Conservation (phyloP, 495 filamentous ascomycete genomes). For the Aspergillus nanangensis region DNA sequence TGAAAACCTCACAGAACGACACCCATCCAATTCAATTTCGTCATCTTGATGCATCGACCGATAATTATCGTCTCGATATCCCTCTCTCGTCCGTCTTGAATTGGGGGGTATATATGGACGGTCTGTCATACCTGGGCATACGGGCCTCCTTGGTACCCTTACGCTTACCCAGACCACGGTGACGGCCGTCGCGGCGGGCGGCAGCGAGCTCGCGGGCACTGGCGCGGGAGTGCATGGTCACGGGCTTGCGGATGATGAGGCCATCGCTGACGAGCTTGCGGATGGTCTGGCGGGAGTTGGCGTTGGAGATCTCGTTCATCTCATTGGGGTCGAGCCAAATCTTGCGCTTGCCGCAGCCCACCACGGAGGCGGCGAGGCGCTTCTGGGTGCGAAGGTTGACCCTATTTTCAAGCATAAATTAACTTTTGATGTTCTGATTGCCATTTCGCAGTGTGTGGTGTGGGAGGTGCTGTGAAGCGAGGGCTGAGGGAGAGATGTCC, state of each 20-base stretch:
- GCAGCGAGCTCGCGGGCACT: constrained; percentile 88
- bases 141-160: constrained; percentile 99
- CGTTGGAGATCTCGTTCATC: constrained; percentile 98
- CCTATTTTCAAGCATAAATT: constrained; percentile 50
- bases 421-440: constrained; percentile 36
- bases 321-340: constrained; percentile 99
- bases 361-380: constrained; percentile 96
- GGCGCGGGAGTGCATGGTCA: constrained; percentile 97
- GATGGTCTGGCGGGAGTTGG: constrained; percentile 99
- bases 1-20: background rate
- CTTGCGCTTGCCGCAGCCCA: constrained; percentile 98
- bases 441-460: too few species aligned
- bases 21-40: background rate
- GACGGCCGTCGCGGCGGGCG: constrained; percentile 86
- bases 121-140: constrained; percentile 84
- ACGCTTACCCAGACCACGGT: constrained; percentile 99
- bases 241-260: constrained; percentile 99
- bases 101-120: background rate
- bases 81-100: too few species aligned
- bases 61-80: background rate
- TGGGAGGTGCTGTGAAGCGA: too few species aligned
- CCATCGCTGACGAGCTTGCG: constrained; percentile 99
- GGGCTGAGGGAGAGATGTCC: constrained; percentile 7
- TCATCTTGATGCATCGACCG: background rate
- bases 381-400: constrained; percentile 99